A percentile compares a stretch with the other conserved stretches of the same genome.
Evolutionary conservation across 1,284 basidiomycete genomes (phyloP).

Genomic region (Austropuccinia psidii): DNA sequence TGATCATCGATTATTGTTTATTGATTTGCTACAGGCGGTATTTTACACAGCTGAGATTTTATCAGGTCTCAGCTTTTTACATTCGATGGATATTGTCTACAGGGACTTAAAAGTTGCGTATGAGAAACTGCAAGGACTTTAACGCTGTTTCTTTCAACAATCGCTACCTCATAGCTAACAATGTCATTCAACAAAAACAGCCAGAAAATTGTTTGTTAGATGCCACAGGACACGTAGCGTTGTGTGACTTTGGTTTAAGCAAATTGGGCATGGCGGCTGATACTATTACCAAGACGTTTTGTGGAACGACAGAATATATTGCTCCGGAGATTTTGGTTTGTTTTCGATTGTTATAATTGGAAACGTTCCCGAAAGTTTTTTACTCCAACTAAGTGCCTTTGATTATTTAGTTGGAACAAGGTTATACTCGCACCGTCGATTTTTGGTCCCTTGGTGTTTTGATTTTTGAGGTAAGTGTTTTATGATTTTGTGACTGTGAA

Average conservation of each 20-base stretch:
- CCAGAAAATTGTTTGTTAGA: constrained; percentile 47
- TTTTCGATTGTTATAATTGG: neutral
- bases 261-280: constrained; percentile 47
- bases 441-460: constrained; percentile 48
- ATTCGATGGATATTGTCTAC: constrained; percentile 44
- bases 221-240: constrained; percentile 45
- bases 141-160: no score
- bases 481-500: neutral
- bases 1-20: neutral
- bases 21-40: constrained; percentile 42
- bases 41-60: constrained; percentile 47
- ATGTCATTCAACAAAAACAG: constrained; percentile 39
- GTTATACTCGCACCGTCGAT: constrained; percentile 49
- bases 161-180: neutral
- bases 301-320: constrained; percentile 50
- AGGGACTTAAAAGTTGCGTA: constrained; percentile 39
- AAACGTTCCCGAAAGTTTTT: neutral
- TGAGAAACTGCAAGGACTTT: neutral
- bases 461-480: constrained; percentile 26
- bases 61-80: constrained; percentile 44
- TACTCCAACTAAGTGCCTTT: neutral
- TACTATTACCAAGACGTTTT: constrained; percentile 49
- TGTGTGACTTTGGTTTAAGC: constrained; percentile 47
- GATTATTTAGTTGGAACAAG: constrained; percentile 45
- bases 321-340: constrained; percentile 48